Evolutionary conservation across 2,329 filamentous ascomycete genomes (phyloP), one percentile per base, ranked within the genome.

Genomic region (Penicillium sp.): DNA sequence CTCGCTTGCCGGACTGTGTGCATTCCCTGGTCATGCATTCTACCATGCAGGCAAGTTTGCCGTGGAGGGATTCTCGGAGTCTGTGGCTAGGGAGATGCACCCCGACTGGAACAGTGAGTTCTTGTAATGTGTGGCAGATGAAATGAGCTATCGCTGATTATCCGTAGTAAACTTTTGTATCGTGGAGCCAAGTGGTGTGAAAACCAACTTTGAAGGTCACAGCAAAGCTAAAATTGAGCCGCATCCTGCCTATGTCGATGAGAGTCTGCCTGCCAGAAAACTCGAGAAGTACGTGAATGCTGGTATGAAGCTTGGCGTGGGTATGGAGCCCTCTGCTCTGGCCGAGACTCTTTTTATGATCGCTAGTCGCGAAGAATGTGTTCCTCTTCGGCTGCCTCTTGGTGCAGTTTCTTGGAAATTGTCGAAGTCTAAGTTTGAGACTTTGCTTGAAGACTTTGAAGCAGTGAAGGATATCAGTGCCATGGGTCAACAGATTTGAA

Each of bases 311-410:
- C 22, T 43, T 4, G 44, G 43, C 43, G 40, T 43, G 44, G 62
- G 61, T 22, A 59, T 64, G 5, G 60, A 65, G 40, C 62, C 65
- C 21, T 18, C 48, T 52, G 56, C 49, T 39, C 61, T 79, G 1
- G 75, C 72, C 0, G 64, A 64, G n/a, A 71, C 71, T 7, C 68
- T 80, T 32, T 74, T 73, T 38, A 29, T 50, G 1, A 38, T 77
- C 22, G 73, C 71, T 0, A 72, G 63, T 38, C 62, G 67, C 0
- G 72, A 71, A 0, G 44, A 68, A 39, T 56, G 63, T 7, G 70
- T 80, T 16, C 77, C 78, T 3, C 60, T 80, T 36, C 68, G 76
- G 4, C 59, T 79, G 29, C 76, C 77, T 2, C 59, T 81, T 0
- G 77, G 77, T 3, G 56, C 42, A 3, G 43, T 44, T 1, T 44